These are phyloP conservation scores for Paramecium tetraurelia DNA, from an alignment of 73 alveolate species.

Conservation along the genomic window DNA sequence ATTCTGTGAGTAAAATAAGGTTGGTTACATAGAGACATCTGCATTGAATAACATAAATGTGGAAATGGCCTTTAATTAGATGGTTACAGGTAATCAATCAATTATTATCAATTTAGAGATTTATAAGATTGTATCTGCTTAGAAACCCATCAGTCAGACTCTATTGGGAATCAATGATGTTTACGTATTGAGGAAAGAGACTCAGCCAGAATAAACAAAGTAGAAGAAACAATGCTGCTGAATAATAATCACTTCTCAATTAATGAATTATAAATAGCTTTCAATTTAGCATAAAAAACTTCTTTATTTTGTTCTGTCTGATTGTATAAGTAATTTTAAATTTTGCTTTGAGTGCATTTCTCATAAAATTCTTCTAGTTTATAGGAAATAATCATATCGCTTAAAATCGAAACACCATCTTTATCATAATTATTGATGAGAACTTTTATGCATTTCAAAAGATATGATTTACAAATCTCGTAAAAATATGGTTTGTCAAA, in stretches of 20 bases:
- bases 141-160: background rate
- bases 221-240: background rate
- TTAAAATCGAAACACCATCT: background rate
- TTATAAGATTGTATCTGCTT: background rate
- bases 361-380: background rate
- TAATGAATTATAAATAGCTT: background rate
- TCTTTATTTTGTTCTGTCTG: background rate
- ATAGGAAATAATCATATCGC: background rate
- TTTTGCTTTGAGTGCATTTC: background rate
- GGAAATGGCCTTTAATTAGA: slow-evolving; percentile 65
- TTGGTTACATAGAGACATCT: slow-evolving; percentile 73
- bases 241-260: background rate
- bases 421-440: background rate
- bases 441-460: background rate
- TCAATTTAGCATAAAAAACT: background rate
- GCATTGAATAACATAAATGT: slow-evolving; percentile 68
- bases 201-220: background rate
- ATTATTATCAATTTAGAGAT: background rate
- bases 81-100: slow-evolving; percentile 40
- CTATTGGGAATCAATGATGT: background rate
- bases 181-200: background rate
- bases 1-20: slow-evolving; percentile 67
- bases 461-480: background rate
- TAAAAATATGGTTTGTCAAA: background rate
- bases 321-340: background rate